These are phyloP conservation scores for Rossbeevera mucosa DNA, from an alignment of 768 basidiomycete genomes.

Conservation along the genomic window DNA sequence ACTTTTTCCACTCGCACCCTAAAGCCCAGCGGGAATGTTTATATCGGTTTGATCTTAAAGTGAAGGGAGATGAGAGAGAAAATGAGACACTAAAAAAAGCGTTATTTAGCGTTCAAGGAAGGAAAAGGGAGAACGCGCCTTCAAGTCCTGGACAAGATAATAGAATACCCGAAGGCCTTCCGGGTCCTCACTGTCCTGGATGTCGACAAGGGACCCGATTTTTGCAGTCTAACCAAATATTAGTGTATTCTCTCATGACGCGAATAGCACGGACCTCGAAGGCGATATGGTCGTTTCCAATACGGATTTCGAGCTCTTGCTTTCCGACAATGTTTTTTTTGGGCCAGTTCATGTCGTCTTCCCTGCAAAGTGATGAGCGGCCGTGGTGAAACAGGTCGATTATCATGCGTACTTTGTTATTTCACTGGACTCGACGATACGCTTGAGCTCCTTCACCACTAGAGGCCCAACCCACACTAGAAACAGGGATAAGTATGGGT, in stretches of 20 bases:
- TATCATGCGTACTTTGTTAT: conserved; percentile 70
- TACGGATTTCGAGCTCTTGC: conserved; percentile 93
- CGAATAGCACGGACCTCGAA: conserved; percentile 68
- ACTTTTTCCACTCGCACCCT: too few species aligned
- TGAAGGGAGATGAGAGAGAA: conserved; percentile 97
- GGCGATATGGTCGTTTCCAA: conserved; percentile 93
- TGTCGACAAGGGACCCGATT: conserved; percentile 94
- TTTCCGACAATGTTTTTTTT: conserved; percentile 99
- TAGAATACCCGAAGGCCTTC: conserved; percentile 98
- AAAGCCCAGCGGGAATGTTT: too few species aligned
- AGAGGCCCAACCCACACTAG: conserved; percentile 93
- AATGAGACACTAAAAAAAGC: conserved; percentile 73
- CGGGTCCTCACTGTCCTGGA: conserved; percentile 94
- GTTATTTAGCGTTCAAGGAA: conserved; percentile 1
- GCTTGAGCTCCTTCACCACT: conserved; percentile 90
- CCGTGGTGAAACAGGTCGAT: not conserved
- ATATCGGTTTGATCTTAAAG: conserved; percentile 99
- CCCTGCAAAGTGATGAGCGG: conserved; percentile 47
- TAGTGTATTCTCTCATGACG: not conserved
- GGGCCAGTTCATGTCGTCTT: conserved; percentile 98
- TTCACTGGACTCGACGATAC: conserved; percentile 89
- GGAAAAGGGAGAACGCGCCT: conserved; percentile 44
- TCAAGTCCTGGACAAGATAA: conserved; percentile 96
- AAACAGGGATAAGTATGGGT: conserved; percentile 1
- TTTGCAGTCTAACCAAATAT: conserved; percentile 78